phyloP scores from a whole-genome alignment of 116 monocot species.

The Zostera marina region DNA sequence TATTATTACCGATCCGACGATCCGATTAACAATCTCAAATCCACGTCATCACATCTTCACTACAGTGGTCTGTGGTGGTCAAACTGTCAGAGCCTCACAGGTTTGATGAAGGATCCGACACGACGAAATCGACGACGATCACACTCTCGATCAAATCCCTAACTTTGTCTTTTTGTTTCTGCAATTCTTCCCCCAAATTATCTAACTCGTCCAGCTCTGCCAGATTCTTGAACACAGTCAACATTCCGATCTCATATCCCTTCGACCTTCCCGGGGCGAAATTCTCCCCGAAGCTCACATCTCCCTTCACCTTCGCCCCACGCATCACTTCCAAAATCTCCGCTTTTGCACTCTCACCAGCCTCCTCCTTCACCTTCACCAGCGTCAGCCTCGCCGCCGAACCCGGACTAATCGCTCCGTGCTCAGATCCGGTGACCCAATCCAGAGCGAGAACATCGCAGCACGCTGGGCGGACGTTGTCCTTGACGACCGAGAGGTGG shows the following conservation, averaged over 20 bases:
- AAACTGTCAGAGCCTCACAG: constrained; percentile 10
- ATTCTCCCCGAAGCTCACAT: constrained; percentile 61
- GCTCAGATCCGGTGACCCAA: constrained; percentile 20
- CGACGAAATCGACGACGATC: constrained; percentile 51
- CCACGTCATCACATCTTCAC: no score
- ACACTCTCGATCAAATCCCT: constrained; percentile 45
- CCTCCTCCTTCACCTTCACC: constrained; percentile 36
- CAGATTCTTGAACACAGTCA: constrained; percentile 32
- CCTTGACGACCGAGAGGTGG: constrained; percentile 49
- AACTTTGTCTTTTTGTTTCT: constrained; percentile 60
- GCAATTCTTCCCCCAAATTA: constrained; percentile 10
- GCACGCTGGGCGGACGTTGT: constrained; percentile 40
- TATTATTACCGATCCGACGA: no score
- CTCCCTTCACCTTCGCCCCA: background rate
- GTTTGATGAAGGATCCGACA: background rate
- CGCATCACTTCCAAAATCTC: background rate
- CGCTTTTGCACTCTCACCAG: constrained; percentile 6
- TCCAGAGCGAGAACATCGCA: constrained; percentile 75
- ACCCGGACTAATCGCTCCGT: constrained; percentile 18
- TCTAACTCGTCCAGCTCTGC: constrained; percentile 42
- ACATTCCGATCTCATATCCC: constrained; percentile 51
- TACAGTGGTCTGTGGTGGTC: no score
- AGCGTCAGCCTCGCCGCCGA: constrained; percentile 45
- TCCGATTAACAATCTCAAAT: no score
- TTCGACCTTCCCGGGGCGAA: constrained; percentile 83